Percentiles rank a stretch among this genome's conserved stretches.
phyloP scores from a whole-genome alignment of 352 stramenopile species.

The Globisporangium cystogenes region DNA sequence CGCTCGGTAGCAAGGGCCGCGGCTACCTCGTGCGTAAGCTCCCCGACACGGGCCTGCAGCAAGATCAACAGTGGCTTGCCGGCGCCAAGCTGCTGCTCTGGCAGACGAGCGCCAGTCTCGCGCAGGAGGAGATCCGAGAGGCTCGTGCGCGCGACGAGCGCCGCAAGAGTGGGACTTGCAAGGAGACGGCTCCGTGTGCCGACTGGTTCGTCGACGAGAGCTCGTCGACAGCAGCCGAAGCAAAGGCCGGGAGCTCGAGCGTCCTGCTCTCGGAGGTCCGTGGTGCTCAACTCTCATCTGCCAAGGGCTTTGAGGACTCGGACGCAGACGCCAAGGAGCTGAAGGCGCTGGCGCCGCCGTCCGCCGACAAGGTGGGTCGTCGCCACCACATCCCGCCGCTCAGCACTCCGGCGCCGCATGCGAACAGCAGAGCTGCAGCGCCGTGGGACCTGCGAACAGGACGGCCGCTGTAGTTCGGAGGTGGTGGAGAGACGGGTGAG shows the following conservation, averaged over 20 bases:
- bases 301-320: neutral
- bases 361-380: slow-evolving; percentile 24
- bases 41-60: slow-evolving; percentile 6
- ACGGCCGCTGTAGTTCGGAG: neutral
- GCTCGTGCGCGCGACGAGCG: slow-evolving; percentile 22
- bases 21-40: slow-evolving; percentile 51
- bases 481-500: neutral
- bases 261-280: neutral
- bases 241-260: neutral
- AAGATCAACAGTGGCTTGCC: slow-evolving; percentile 29
- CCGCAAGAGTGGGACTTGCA: slow-evolving; percentile 8
- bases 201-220: slow-evolving; percentile 30
- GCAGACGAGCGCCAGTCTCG: slow-evolving; percentile 50
- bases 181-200: slow-evolving; percentile 15
- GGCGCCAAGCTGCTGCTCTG: slow-evolving; percentile 51
- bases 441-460: neutral
- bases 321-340: neutral
- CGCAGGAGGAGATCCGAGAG: slow-evolving; percentile 35
- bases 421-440: neutral
- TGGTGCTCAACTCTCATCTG: neutral
- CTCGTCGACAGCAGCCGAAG: neutral
- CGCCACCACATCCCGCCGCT: slow-evolving; percentile 24
- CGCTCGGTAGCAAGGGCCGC: slow-evolving; percentile 36
- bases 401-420: slow-evolving; percentile 3
- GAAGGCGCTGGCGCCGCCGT: neutral